Evolutionary conservation across 371 early-diverging fungal genomes (phyloP).

Genomic region (Mycotypha africana): DNA sequence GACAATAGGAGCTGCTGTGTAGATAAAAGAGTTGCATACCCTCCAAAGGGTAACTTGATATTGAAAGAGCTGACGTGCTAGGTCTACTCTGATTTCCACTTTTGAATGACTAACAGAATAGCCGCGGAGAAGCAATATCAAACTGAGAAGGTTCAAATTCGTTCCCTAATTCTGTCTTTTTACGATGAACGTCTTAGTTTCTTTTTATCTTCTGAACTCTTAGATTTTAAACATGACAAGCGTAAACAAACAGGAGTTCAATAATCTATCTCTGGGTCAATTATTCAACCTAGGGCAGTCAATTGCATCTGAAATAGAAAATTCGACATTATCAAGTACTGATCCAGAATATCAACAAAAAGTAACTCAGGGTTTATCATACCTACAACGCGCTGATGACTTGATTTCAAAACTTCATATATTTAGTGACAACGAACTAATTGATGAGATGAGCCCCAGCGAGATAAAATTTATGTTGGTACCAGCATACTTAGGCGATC

Average conservation of each 20-base stretch:
- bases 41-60: too few relatives aligned
- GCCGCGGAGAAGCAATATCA: too few relatives aligned
- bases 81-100: too few relatives aligned
- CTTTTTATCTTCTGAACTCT: too few relatives aligned
- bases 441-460: conserved; percentile 82
- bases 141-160: too few relatives aligned
- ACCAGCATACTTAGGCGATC: conserved; percentile 74
- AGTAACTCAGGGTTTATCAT: conserved; percentile 39
- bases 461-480: conserved; percentile 75
- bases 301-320: conserved; percentile 28
- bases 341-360: conserved; percentile 47
- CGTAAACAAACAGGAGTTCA: conserved; percentile 1
- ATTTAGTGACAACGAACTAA: conserved; percentile 82
- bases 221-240: too few relatives aligned
- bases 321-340: conserved; percentile 33
- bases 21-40: too few relatives aligned
- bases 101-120: too few relatives aligned
- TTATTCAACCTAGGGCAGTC: conserved; percentile 27
- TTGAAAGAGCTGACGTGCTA: too few relatives aligned
- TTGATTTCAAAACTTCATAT: conserved; percentile 60
- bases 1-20: too few relatives aligned
- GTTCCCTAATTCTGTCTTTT: too few relatives aligned
- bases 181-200: too few relatives aligned
- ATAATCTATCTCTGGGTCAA: conserved; percentile 33
- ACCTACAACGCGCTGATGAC: conserved; percentile 41